Evolutionary conservation across 202 grass and related monocot genomes (phyloP).

Genomic region (Zizania palustris): DNA sequence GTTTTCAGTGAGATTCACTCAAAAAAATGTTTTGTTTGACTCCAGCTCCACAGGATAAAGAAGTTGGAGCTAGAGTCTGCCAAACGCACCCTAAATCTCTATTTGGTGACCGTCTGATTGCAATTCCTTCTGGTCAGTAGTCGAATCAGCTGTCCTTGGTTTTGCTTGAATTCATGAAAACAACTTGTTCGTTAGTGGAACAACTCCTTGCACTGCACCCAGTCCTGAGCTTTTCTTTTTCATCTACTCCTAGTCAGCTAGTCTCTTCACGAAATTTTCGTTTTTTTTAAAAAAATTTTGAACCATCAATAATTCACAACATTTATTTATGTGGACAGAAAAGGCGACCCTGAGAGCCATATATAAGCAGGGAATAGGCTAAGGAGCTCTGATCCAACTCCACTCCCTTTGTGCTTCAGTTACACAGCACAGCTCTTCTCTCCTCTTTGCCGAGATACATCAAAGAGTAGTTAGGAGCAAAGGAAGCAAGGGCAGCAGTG

Average conservation of each 20-base stretch:
- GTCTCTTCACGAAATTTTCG: background rate
- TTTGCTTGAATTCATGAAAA: background rate
- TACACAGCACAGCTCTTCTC: too few species aligned
- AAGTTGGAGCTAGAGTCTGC: too few species aligned
- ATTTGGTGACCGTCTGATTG: background rate
- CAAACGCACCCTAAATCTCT: background rate
- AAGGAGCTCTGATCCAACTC: constrained; percentile 39
- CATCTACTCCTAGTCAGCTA: background rate
- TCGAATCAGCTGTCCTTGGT: constrained; percentile 5
- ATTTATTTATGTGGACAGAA: constrained; percentile 27
- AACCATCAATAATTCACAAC: constrained; percentile 32
- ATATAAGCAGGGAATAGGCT: constrained; percentile 25
- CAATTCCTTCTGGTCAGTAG: background rate
- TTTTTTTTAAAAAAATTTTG: constrained; percentile 18
- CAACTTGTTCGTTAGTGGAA: background rate
- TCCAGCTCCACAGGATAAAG: too few species aligned
- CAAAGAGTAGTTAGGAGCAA: background rate
- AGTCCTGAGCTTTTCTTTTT: constrained; percentile 13
- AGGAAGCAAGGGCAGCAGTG: constrained; percentile 21
- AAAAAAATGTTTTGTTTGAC: too few species aligned
- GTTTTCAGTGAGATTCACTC: too few species aligned
- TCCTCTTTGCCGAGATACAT: too few species aligned
- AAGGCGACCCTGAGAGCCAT: constrained; percentile 19
- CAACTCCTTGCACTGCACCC: too few species aligned
- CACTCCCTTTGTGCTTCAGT: constrained; percentile 26